Base-by-base conservation (phyloP, 1,139 yeast species). In the Kodamaea alishanica region DNA sequence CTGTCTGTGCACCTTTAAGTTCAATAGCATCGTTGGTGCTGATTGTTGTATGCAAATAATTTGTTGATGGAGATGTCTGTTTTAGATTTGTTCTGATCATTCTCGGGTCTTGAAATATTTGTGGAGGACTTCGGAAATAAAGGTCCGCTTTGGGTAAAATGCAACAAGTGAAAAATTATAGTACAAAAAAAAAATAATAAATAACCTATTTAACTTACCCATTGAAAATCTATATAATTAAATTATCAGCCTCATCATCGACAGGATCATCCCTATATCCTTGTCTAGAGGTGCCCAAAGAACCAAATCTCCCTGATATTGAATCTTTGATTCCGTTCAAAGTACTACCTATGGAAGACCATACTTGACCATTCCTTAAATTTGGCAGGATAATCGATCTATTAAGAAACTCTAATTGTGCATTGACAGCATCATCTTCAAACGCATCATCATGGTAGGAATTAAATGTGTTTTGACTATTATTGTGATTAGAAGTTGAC, bases 161-260 rank as follows among this genome's bases (percentile, higher is more conserved):
- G 20, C 20, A 15, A 15, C 20, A 15, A 15, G 4, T 15, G n/a
- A 15, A 15, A 15, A 15, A 3, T 15, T 15, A 15, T 15, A 15
- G 20, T 15, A 15, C 20, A 15, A 15, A 15, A 15, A 15, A 15
- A 15, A 15, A 3, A 3, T 3, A 15, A 15, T 15, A 15, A 15
- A 15, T 15, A 15, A 15, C 20, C 20, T 15, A 15, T 15, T 15
- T 3, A 15, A 15, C 20, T 15, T 15, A 15, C 20, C 20, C 20
- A 15, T 25, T 25, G 11, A 5, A 25, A 22, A 24, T 11, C 42
- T 43, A 55, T 28, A 56, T 40, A 23, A 56, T 52, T 32, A 56
- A 41, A 22, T 47, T 67, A 26, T 58, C 60, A 32, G 63, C 67
- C 40, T 64, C 68, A 26, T 56, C 53, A 41, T 54, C 57, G 9